phyloP scores from a whole-genome alignment of 805 yeast genomes.

The Pichia cephalocereana region DNA sequence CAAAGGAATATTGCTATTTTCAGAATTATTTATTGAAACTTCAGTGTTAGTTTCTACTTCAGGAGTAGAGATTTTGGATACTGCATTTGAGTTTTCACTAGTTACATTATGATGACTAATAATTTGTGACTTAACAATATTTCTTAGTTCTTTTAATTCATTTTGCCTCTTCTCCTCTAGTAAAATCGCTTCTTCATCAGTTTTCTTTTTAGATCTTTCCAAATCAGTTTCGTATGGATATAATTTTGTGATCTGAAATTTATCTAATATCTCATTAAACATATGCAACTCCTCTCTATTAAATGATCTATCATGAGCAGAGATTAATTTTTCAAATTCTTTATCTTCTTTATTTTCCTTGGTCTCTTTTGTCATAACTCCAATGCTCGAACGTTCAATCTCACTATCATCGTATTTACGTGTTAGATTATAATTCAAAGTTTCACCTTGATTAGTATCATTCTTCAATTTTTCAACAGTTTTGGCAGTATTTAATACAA shows the following conservation, averaged over 20 bases:
- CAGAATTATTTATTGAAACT: too few relatives aligned
- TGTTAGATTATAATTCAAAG: slow-evolving; percentile 13
- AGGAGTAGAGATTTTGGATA: too few relatives aligned
- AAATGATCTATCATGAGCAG: slow-evolving; percentile 8
- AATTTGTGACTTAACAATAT: not conserved
- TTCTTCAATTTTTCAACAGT: slow-evolving; percentile 17
- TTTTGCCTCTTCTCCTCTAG: not conserved
- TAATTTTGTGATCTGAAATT: not conserved
- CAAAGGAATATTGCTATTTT: too few relatives aligned
- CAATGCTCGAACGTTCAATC: slow-evolving; percentile 4
- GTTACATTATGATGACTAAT: not conserved
- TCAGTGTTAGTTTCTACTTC: too few relatives aligned
- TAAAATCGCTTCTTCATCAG: not conserved
- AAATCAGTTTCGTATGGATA: not conserved
- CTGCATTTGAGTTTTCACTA: not conserved
- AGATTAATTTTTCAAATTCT: slow-evolving; percentile 7
- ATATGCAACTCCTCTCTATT: not conserved
- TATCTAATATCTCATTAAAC: slow-evolving; percentile 7
- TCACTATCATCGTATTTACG: slow-evolving; percentile 7
- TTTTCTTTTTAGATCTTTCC: not conserved
- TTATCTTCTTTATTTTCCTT: slow-evolving; percentile 12
- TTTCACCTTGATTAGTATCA: slow-evolving; percentile 17
- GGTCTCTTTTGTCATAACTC: slow-evolving; percentile 7
- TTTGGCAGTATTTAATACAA: slow-evolving; percentile 15
- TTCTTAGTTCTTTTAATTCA: not conserved